Percentiles rank a stretch among this genome's conserved stretches.
phyloP scores from a whole-genome alignment of 192 early-diverging fungal genomes.

The Mortierella alpina region DNA sequence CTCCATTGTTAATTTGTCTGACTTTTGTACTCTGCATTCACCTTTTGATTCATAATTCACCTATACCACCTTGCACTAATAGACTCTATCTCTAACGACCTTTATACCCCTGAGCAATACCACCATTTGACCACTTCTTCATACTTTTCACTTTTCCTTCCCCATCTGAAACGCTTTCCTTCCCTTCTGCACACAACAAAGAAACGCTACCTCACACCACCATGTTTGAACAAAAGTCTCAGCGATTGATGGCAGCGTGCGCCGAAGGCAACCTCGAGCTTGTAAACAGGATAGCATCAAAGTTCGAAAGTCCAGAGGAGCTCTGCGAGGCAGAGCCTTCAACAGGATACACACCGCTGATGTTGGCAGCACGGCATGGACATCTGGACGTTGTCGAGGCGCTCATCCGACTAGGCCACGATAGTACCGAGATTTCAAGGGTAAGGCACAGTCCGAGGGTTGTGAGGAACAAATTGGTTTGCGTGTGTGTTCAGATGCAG shows the following conservation, averaged over 20 bases:
- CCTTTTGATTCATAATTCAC: neutral
- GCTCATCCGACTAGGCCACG: constrained; percentile 43
- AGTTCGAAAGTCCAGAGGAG: constrained; percentile 35
- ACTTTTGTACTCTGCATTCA: neutral
- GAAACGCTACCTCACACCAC: neutral
- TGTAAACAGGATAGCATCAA: constrained; percentile 42
- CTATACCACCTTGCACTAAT: neutral
- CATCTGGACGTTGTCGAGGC: constrained; percentile 43
- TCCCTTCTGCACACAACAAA: constrained; percentile 3
- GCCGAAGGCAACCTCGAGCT: constrained; percentile 41
- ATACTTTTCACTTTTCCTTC: neutral
- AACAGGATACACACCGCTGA: constrained; percentile 36
- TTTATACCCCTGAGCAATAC: too few species aligned
- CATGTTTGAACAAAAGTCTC: constrained; percentile 48
- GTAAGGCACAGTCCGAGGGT: constrained; percentile 6
- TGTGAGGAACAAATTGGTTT: too few species aligned
- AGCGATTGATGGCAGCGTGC: constrained; percentile 41
- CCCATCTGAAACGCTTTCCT: neutral
- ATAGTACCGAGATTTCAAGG: constrained; percentile 38
- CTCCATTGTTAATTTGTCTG: neutral
- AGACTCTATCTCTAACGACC: neutral
- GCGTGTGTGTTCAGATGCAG: too few species aligned
- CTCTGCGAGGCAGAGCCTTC: constrained; percentile 38
- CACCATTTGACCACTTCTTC: neutral
- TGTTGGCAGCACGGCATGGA: constrained; percentile 49